Base-by-base conservation (phyloP, 2,329 filamentous ascomycete genomes). In the Chrysoporthe austroafricana region DNA sequence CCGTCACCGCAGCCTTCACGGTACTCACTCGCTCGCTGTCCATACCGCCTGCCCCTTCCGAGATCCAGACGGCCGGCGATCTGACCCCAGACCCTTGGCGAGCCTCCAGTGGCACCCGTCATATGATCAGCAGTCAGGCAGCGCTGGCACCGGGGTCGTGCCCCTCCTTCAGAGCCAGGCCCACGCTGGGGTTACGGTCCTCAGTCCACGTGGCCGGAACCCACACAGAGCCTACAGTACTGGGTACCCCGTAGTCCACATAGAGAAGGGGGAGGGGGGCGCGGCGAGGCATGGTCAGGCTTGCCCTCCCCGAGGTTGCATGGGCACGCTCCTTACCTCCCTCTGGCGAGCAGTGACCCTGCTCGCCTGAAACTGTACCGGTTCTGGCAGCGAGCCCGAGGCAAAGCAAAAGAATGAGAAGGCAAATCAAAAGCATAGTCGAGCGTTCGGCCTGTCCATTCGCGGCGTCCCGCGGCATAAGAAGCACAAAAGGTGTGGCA, bases 91-190 rank as follows among this genome's bases (percentile, higher is more conserved):
- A 16, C 26, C 11, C 26, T 54, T 32, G 50, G 16, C 14, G 50
- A 54, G 50, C 50, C 26, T 32, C 21, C 14, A 21, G 21, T 21
- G 26, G 11, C 50, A 54, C 50, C 50, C 32, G 50, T 54, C 50
- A 54, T 32, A 54, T 54, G 50, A 54, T 54, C 50, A 54, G 50
- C 50, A 54, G 26, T 34, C 32, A 54, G 50, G 32, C 50, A 54
- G n/a, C 8, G 46, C 46, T 48, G 18, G 26, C 21, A 26, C 13
- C 7, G 32, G 26, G n/a, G 50, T 32, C 16, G 7, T 26, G 50
- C 4, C 32, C 11, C 50, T 21, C 32, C 50, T 54, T 6, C 32
- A 21, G 16, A 54, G 5, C 21, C 21, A 21, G 50, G 26, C 21
- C 50, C 21, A 13, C 50, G 50, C 26, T 54, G 50, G 50, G 26